phyloP scores from a whole-genome alignment of 495 filamentous ascomycete species.

The Pseudomonodictys pantanalensis region DNA sequence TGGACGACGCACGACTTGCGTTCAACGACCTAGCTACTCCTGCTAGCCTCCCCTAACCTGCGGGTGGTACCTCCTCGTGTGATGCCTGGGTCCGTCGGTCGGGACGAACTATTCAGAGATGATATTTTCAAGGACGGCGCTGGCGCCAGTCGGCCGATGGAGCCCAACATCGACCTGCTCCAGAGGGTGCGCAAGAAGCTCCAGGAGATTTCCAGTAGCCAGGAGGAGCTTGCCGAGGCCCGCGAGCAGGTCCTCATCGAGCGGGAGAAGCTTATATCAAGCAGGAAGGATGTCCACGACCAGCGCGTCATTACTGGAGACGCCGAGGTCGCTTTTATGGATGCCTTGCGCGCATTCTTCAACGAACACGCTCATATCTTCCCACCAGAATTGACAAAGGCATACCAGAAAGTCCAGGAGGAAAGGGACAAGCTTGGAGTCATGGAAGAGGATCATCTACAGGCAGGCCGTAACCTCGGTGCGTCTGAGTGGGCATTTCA shows the following conservation, averaged over 20 bases:
- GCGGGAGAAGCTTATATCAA: neutral
- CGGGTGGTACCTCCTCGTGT: too few species aligned
- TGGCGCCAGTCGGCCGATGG: too few species aligned
- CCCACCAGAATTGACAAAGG: neutral
- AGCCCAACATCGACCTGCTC: neutral
- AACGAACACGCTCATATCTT: neutral
- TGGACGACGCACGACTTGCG: too few species aligned
- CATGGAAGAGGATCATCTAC: neutral
- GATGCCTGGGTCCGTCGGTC: too few species aligned
- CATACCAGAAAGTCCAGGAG: neutral
- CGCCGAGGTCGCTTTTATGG: slow-evolving; percentile 6
- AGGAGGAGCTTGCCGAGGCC: neutral
- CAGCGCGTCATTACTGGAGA: neutral
- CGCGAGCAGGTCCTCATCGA: neutral
- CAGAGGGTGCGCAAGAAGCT: neutral
- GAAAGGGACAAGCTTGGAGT: neutral
- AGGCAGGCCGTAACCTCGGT: neutral
- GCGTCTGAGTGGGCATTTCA: slow-evolving; percentile 4
- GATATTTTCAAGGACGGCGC: too few species aligned
- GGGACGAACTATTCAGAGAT: too few species aligned
- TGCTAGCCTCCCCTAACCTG: too few species aligned
- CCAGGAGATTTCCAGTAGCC: neutral
- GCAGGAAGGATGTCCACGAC: neutral
- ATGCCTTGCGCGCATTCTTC: neutral
- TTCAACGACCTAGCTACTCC: too few species aligned